Conservation (phyloP, 1,284 basidiomycete species). For the Ceratobasidium sp. region DNA sequence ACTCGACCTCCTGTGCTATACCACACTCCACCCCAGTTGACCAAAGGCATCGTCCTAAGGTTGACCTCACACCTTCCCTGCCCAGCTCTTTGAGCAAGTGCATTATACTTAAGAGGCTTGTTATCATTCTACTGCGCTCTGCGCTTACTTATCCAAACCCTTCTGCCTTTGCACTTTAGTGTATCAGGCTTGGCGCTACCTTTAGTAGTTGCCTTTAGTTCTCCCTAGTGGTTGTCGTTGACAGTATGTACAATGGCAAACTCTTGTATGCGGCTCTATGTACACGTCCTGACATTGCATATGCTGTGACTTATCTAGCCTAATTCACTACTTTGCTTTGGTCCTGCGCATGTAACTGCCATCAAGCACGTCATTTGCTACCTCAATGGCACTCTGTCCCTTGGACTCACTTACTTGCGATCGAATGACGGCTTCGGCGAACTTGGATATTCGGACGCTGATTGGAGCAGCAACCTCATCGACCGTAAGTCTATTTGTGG, state of each 20-base stretch:
- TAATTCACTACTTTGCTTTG: conserved; percentile 58
- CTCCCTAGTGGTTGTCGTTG: too few species aligned
- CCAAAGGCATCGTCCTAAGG: too few species aligned
- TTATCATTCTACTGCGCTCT: too few species aligned
- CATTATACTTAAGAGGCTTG: too few species aligned
- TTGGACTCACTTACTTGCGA: conserved; percentile 9
- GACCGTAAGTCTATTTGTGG: conserved; percentile 53
- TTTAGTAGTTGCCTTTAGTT: too few species aligned
- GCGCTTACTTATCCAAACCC: too few species aligned
- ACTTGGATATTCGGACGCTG: conserved; percentile 35
- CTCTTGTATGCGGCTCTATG: conserved; percentile 61
- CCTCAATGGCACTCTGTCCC: conserved; percentile 54
- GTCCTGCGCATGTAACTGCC: conserved; percentile 56
- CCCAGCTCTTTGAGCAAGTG: too few species aligned
- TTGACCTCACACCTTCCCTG: too few species aligned
- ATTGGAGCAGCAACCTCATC: conserved; percentile 34
- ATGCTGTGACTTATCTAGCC: conserved; percentile 58
- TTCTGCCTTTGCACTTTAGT: too few species aligned
- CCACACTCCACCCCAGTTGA: too few species aligned
- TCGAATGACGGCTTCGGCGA: background rate
- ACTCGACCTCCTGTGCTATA: too few species aligned
- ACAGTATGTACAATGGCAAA: conserved; percentile 57
- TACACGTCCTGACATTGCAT: conserved; percentile 61
- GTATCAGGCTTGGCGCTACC: too few species aligned
- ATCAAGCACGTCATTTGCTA: conserved; percentile 58